Evolutionary conservation across 306 rosid genomes (phyloP), one percentile per base, ranked within the genome.

Genomic region (Trifolium subterraneum): DNA sequence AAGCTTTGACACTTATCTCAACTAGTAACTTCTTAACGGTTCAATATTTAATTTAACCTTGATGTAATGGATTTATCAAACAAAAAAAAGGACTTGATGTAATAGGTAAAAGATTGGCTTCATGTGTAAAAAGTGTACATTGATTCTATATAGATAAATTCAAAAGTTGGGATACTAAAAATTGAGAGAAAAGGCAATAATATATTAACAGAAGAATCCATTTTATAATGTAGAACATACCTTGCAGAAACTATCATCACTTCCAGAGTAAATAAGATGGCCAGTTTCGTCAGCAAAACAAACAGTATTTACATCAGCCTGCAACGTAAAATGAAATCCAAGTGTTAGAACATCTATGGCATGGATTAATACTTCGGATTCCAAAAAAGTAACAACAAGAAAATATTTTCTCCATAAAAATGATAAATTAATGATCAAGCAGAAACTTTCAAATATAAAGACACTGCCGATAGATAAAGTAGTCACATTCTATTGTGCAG

Each of bases 241-340:
- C 96, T 92, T 94, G 82, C 98, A 90, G 77, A 88, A 82, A 79
- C 86, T 84, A 88, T 94, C 99, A 76, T 94, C 98, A 83, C 99
- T 94, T 65, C 96, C 99, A 50, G 97, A 94, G 87, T 92, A 94
- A 83, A 94, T 87, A 74, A 94, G 93, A 83, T 94, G 96, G 66
- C 96, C 86, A 71, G 87, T 81, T 92, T 92, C 97, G 86, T 92
- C 96, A 11, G 95, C 92, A 82, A 94, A 94, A 77, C 97, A 92
- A 74, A 94, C 95, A 51, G 97, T 92, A 76, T 94, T 94, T 75
- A 94, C 99, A 80, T 94, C 99, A 55, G 95, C 84, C 96, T 92
- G 87, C 80, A 77, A 60, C 72, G 71, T 22, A 20, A 77, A 79
- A 77, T 5, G 73, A 74, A 74, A 41, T 78, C 51, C 71, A 73